Conservation (phyloP, 2,329 filamentous ascomycete genomes). For the Ophiocordyceps unilateralis region DNA sequence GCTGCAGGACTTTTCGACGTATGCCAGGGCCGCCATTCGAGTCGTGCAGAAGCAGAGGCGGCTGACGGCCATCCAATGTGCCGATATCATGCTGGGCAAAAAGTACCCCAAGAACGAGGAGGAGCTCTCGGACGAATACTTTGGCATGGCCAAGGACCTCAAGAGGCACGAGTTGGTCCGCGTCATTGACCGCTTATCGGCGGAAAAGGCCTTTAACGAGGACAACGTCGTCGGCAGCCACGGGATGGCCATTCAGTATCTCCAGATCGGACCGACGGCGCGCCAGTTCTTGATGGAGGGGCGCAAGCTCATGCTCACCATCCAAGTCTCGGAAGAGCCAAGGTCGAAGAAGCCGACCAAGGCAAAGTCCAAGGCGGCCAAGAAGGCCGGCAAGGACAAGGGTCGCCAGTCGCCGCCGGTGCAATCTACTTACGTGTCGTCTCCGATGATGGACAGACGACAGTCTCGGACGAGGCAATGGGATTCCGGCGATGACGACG, state of each 20-base stretch:
- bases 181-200: slow-evolving; percentile 60
- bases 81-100: slow-evolving; percentile 67
- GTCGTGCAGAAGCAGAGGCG: slow-evolving; percentile 44
- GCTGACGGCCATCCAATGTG: slow-evolving; percentile 62
- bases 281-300: slow-evolving; percentile 24
- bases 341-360: slow-evolving; percentile 17
- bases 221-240: slow-evolving; percentile 33
- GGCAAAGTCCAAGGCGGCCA: slow-evolving; percentile 10
- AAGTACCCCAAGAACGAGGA: slow-evolving; percentile 40
- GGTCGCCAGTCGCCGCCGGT: slow-evolving; percentile 20
- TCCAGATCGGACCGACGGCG: slow-evolving; percentile 29
- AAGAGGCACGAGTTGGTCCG: slow-evolving; percentile 65
- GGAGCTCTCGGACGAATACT: slow-evolving; percentile 36
- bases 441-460: slow-evolving; percentile 24
- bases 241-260: slow-evolving; percentile 60
- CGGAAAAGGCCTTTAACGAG: slow-evolving; percentile 58
- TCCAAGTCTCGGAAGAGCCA: slow-evolving; percentile 20
- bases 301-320: slow-evolving; percentile 26
- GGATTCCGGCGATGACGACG: slow-evolving; percentile 16
- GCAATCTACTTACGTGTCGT: slow-evolving; percentile 32
- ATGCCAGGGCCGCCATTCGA: slow-evolving; percentile 52
- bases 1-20: slow-evolving; percentile 56
- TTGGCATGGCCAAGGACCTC: slow-evolving; percentile 52
- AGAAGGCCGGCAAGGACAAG: slow-evolving; percentile 17
- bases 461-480: slow-evolving; percentile 9